Conservation (phyloP, 805 yeast genomes). For the Candida lessepsii region DNA sequence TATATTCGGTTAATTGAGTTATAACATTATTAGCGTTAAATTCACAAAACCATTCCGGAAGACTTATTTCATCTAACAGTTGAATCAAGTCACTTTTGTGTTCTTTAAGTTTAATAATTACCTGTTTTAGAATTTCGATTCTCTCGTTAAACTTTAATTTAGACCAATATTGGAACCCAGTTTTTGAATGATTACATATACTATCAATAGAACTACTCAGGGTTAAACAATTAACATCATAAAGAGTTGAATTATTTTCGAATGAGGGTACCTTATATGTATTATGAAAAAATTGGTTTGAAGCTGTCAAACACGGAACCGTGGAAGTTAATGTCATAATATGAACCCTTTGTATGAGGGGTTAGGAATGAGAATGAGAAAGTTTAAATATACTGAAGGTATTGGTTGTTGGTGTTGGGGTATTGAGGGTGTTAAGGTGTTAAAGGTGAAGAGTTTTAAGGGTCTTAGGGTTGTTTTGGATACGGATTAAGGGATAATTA, state of each 20-base stretch:
- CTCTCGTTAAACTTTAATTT: conserved; percentile 16
- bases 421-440: too few species aligned
- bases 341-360: too few species aligned
- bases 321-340: background rate
- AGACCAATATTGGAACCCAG: conserved; percentile 30
- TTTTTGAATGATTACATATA: conserved; percentile 20
- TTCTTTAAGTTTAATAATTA: conserved; percentile 9
- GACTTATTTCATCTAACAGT: conserved; percentile 27
- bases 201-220: conserved; percentile 7
- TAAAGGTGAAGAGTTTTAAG: too few species aligned
- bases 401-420: too few species aligned
- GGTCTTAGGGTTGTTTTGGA: too few species aligned
- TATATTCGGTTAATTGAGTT: conserved; percentile 29
- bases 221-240: conserved; percentile 7
- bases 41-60: conserved; percentile 35
- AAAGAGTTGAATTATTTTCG: background rate
- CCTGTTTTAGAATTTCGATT: conserved; percentile 20
- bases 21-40: conserved; percentile 31
- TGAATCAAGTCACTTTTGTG: background rate
- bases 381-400: too few species aligned
- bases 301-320: background rate
- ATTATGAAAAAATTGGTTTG: background rate
- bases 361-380: too few species aligned
- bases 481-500: too few species aligned
- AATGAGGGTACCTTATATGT: conserved; percentile 8